Evolutionary conservation across 208 protist genomes (phyloP), one percentile per base, ranked within the genome.

Genomic region (Leishmania guyanensis): DNA sequence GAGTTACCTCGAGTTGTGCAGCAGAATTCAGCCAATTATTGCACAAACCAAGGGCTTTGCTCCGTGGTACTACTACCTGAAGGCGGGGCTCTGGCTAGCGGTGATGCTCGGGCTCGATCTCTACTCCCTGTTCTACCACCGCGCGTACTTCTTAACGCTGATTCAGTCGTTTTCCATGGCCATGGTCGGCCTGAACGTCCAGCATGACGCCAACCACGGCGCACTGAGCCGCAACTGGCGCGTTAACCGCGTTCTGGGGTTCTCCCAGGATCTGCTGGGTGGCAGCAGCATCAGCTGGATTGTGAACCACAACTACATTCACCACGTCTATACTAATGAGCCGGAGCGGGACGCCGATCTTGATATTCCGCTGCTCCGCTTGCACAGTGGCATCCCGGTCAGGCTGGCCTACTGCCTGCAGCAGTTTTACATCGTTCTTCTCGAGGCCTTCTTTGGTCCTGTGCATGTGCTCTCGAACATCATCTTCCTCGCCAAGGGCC

Each of bases 191-290:
- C 84, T 96, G 16, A 96, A 96, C 82, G 91, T 96, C 46, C 92
- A 96, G 75, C 92, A 96, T 82, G 92, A 96, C 81, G 92, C 91
- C 51, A 96, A 96, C 85, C 92, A 96, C 86, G 92, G 92, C 16
- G 90, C 92, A 4, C 54, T 92, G 48, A 92, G 86, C 82, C 68
- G 65, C 29, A 81, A 93, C 84, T 90, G 89, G 85, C 83, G 81
- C 62, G 54, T 96, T 29, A 96, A 96, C 82, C 88, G 88, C 48
- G 56, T 89, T 33, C 75, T 96, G 68, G 92, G 92, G 0, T 82
- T 94, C 51, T 84, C 87, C 2, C 92, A 96, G 77, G 92, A 96
- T 74, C 75, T 93, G 33, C 80, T 94, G 14, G 92, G 92, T 26
- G 92, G 92, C 56, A 94, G 91, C 85, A 90, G 90, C 81, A 88